A percentile compares a stretch with the other conserved stretches of the same genome.
These are phyloP conservation scores for Xylaria castorea DNA, from an alignment of 495 filamentous ascomycete genomes.

Conservation along the genomic window DNA sequence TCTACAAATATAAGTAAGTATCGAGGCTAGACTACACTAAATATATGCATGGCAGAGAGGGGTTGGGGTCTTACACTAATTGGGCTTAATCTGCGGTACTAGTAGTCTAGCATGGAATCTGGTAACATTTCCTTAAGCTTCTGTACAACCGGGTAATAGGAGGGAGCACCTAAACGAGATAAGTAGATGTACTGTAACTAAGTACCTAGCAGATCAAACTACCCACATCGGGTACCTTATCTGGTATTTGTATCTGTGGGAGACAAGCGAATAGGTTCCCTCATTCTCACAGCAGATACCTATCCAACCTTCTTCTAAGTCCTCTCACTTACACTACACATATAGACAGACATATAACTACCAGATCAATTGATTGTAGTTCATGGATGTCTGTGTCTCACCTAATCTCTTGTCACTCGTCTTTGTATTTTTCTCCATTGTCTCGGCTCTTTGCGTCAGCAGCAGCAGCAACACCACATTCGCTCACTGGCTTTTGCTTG, in stretches of 20 bases:
- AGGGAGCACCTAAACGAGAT: background rate
- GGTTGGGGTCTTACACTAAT: slow-evolving; percentile 6
- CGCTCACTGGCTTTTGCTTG: slow-evolving; percentile 6
- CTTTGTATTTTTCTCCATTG: slow-evolving; percentile 5
- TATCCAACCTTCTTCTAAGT: background rate
- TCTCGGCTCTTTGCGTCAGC: slow-evolving; percentile 16
- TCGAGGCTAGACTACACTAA: background rate
- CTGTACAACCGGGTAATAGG: background rate
- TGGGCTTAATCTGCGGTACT: background rate
- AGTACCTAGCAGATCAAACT: background rate
- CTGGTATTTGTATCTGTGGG: background rate
- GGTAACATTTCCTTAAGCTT: background rate
- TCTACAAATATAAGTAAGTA: background rate
- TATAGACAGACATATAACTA: background rate
- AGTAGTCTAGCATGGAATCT: too few relatives aligned
- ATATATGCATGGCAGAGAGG: background rate
- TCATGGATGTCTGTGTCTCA: background rate
- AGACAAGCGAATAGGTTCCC: background rate
- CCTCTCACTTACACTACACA: background rate
- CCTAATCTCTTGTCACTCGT: slow-evolving; percentile 1
- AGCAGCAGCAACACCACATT: slow-evolving; percentile 1
- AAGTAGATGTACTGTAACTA: background rate
- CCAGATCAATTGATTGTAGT: slow-evolving; percentile 21
- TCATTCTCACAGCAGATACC: background rate
- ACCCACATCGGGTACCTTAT: slow-evolving; percentile 11